Percentiles rank a stretch among this genome's conserved stretches.
phyloP scores from a whole-genome alignment of 2,329 filamentous ascomycete genomes.

The Xylaria sp. region DNA sequence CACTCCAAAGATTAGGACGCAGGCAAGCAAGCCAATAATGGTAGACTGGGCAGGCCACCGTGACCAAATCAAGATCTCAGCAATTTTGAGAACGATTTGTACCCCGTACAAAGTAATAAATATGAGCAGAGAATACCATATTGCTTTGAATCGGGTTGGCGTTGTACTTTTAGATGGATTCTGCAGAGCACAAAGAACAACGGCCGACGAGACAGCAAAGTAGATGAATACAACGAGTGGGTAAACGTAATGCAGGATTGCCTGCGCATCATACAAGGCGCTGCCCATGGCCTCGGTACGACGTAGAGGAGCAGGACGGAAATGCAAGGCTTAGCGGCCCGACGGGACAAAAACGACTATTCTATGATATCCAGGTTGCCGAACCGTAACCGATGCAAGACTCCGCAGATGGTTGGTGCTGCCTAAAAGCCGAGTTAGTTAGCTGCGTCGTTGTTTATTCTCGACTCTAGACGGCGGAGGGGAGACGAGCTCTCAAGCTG shows the following conservation, averaged over 20 bases:
- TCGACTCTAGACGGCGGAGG: background rate
- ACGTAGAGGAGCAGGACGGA: too few species aligned
- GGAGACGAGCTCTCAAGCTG: background rate
- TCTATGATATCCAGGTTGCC: slow-evolving; percentile 2
- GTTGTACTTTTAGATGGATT: slow-evolving; percentile 46
- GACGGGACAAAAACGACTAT: background rate
- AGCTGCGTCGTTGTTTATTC: background rate
- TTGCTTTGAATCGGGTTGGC: slow-evolving; percentile 49
- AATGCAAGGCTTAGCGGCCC: slow-evolving; percentile 3
- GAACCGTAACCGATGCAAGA: background rate
- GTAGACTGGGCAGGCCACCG: slow-evolving; percentile 52
- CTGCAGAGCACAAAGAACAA: slow-evolving; percentile 61
- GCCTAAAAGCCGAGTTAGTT: slow-evolving; percentile 18
- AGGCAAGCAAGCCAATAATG: slow-evolving; percentile 64
- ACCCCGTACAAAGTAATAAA: slow-evolving; percentile 53
- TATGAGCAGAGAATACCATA: slow-evolving; percentile 51
- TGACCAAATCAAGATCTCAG: slow-evolving; percentile 43
- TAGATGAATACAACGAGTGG: slow-evolving; percentile 62
- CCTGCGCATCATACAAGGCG: slow-evolving; percentile 41
- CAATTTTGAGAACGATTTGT: slow-evolving; percentile 51
- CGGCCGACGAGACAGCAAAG: slow-evolving; percentile 57
- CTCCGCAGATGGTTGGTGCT: slow-evolving; percentile 5
- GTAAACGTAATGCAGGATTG: slow-evolving; percentile 62
- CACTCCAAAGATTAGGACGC: slow-evolving; percentile 67
- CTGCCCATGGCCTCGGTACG: slow-evolving; percentile 23